Evolutionary conservation across 345 rosid species (phyloP).

Genomic region (Acer campestre): DNA sequence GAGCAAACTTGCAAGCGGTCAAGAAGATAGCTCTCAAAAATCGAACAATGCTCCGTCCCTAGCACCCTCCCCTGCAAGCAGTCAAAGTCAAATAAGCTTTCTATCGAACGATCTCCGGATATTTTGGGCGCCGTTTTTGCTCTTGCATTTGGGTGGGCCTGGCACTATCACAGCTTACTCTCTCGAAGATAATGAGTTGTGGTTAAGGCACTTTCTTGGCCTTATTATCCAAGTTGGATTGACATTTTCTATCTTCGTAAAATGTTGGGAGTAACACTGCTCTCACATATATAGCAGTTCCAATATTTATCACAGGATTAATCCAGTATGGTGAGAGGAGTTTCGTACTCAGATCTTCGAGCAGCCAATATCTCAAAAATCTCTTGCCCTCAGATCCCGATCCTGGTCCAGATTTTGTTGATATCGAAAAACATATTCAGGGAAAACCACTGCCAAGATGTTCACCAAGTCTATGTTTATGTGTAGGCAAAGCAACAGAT

Average conservation of each 20-base stretch:
- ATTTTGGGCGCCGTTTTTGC: constrained; percentile 45
- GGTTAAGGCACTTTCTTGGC: constrained; percentile 37
- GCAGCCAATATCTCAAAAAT: too few species aligned
- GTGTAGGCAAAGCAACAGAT: too few species aligned
- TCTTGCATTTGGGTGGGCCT: constrained; percentile 47
- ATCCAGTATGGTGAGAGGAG: constrained; percentile 40
- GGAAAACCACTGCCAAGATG: too few species aligned
- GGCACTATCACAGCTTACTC: constrained; percentile 44
- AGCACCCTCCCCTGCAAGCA: too few species aligned
- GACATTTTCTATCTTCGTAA: constrained; percentile 22
- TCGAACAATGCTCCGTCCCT: too few species aligned
- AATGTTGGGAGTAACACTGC: constrained; percentile 16
- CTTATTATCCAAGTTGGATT: constrained; percentile 23
- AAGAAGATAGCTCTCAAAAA: too few species aligned
- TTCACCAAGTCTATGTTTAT: too few species aligned
- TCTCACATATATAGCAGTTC: background rate
- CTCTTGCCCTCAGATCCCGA: too few species aligned
- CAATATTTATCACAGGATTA: constrained; percentile 20
- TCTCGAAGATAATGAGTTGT: constrained; percentile 40
- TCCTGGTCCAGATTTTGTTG: too few species aligned
- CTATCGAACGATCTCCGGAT: background rate
- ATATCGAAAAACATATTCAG: too few species aligned
- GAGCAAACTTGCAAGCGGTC: constrained; percentile 10
- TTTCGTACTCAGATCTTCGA: constrained; percentile 26
- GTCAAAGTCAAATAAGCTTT: too few species aligned